These are phyloP conservation scores for Luvunga scandens DNA, from an alignment of 345 rosid species.

Conservation along the genomic window DNA sequence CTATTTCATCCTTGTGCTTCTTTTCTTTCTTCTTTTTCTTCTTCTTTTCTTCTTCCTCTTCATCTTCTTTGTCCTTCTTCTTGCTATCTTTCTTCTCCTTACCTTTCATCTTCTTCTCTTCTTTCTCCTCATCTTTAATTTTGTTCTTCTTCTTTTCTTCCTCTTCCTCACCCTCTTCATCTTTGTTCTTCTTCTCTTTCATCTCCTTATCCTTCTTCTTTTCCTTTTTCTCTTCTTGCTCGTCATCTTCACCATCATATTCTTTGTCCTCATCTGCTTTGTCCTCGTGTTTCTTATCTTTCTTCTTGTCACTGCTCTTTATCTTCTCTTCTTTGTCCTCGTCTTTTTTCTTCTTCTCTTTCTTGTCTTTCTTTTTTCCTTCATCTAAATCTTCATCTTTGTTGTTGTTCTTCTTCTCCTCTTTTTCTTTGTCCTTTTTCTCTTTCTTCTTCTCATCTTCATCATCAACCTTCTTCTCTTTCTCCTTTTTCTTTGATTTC, in stretches of 20 bases:
- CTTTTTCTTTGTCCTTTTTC: slow-evolving; percentile 10
- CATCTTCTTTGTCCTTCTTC: neutral
- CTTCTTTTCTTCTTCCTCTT: slow-evolving; percentile 9
- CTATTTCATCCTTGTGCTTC: neutral
- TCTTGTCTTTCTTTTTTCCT: neutral
- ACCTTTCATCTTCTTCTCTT: neutral
- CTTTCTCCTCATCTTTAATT: neutral
- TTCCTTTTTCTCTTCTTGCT: neutral
- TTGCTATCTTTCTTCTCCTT: slow-evolving; percentile 4
- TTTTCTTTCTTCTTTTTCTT: neutral
- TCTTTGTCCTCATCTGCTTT: neutral
- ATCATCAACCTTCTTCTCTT: slow-evolving; percentile 13
- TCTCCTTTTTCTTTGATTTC: slow-evolving; percentile 29
- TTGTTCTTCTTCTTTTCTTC: slow-evolving; percentile 9
- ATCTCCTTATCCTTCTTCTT: neutral
- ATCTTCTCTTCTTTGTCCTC: neutral
- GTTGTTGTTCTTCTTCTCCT: neutral
- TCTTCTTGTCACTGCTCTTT: neutral
- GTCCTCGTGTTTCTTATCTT: neutral
- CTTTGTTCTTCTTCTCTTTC: neutral
- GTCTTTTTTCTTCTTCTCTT: neutral
- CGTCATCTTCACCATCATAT: neutral
- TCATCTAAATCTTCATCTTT: slow-evolving; percentile 1
- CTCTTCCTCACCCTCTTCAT: neutral
- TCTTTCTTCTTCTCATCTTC: slow-evolving; percentile 6